These are phyloP conservation scores for Trypethelium eluteriae DNA, from an alignment of 495 filamentous ascomycete genomes.

Conservation along the genomic window DNA sequence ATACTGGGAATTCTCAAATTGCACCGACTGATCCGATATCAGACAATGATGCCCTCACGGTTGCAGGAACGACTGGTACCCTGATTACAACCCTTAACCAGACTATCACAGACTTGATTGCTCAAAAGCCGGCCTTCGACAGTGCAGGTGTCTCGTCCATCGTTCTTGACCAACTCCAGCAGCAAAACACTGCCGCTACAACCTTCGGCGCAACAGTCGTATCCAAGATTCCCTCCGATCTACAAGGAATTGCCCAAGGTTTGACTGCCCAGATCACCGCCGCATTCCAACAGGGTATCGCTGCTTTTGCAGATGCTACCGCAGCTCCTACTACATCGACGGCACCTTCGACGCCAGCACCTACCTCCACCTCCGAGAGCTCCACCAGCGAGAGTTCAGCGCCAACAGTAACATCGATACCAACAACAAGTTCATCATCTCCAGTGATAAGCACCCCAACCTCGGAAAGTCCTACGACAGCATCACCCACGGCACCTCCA, in stretches of 20 bases:
- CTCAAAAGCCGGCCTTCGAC: background rate
- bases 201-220: background rate
- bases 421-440: background rate
- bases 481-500: background rate
- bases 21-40: background rate
- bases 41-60: background rate
- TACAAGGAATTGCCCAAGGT: background rate
- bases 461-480: background rate
- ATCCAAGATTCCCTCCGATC: background rate
- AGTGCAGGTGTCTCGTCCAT: background rate
- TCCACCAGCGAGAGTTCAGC: background rate
- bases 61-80: background rate
- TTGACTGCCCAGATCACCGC: background rate
- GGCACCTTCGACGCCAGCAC: background rate
- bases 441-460: background rate
- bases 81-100: background rate
- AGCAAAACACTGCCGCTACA: background rate
- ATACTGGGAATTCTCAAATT: background rate
- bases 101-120: background rate
- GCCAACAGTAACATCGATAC: background rate
- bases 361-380: background rate
- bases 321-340: background rate
- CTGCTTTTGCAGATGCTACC: background rate
- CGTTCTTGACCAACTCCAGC: background rate
- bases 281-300: background rate